These are phyloP conservation scores for Aspergillus versicolor DNA, from an alignment of 2,329 filamentous ascomycete species.

Conservation along the genomic window DNA sequence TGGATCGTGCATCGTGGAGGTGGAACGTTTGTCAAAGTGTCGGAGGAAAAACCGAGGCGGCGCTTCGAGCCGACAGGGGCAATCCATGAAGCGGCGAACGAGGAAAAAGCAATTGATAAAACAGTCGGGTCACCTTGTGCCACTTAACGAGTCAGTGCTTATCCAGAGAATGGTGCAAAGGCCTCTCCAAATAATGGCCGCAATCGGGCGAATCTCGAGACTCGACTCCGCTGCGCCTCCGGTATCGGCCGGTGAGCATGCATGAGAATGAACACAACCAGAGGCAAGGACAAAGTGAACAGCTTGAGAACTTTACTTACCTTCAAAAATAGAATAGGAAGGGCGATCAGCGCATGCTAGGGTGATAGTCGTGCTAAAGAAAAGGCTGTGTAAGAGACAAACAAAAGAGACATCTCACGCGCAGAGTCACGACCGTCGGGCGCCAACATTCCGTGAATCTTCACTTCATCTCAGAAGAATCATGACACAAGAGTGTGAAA, in stretches of 20 bases:
- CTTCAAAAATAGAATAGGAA: background rate
- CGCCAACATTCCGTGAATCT: background rate
- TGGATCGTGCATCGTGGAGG: background rate
- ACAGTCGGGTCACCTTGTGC: background rate
- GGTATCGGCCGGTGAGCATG: background rate
- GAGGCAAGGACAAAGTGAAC: background rate
- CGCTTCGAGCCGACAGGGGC: background rate
- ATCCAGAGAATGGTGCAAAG: background rate
- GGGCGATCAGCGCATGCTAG: background rate
- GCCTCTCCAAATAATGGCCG: background rate
- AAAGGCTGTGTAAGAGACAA: background rate
- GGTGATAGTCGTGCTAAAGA: background rate
- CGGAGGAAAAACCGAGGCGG: background rate
- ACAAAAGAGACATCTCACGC: background rate
- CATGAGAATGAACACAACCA: background rate
- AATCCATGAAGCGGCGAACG: background rate
- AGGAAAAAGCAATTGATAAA: constrained; percentile 1
- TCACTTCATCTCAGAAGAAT: background rate
- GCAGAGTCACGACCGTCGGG: background rate
- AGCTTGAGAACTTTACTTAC: background rate
- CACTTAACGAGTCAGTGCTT: background rate
- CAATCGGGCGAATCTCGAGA: background rate
- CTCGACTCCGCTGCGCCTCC: background rate
- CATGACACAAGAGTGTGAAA: background rate
- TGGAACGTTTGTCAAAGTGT: background rate